Conservation (phyloP, 306 rosid genomes). For the Cucumis melo region DNA sequence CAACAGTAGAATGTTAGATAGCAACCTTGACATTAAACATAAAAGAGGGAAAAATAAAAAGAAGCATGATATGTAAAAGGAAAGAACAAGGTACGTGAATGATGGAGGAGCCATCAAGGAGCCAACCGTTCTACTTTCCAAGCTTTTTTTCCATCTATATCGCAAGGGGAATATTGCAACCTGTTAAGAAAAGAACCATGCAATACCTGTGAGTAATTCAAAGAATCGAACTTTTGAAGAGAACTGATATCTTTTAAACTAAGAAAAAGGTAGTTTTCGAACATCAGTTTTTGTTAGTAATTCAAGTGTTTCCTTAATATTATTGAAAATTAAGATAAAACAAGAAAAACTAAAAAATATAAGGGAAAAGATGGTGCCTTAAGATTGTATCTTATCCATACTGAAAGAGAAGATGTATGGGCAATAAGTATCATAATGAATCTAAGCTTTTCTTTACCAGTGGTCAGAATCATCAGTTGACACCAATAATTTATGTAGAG, state of each 20-base stretch:
- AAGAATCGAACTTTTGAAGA: background rate
- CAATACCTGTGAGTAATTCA: background rate
- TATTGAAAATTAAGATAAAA: too few relatives aligned
- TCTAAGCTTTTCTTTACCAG: background rate
- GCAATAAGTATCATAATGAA: background rate
- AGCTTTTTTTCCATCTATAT: slow-evolving; percentile 40
- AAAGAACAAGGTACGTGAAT: slow-evolving; percentile 12
- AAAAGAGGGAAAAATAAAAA: background rate
- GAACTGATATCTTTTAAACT: background rate
- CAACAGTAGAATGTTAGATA: background rate
- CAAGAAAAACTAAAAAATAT: too few relatives aligned
- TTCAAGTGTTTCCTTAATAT: too few relatives aligned
- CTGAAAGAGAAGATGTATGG: background rate
- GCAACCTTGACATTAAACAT: background rate
- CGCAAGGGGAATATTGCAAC: slow-evolving; percentile 63
- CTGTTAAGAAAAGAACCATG: slow-evolving; percentile 30
- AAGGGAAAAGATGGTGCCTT: too few relatives aligned
- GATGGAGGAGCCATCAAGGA: slow-evolving; percentile 36
- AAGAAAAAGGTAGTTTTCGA: too few relatives aligned
- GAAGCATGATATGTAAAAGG: background rate
- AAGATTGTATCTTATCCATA: background rate
- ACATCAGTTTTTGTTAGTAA: too few relatives aligned
- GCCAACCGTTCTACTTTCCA: slow-evolving; percentile 92
- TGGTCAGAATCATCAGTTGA: background rate
- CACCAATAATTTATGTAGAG: background rate